Base-by-base conservation (phyloP, 2,329 filamentous ascomycete species). In the Paraphoma sp. region DNA sequence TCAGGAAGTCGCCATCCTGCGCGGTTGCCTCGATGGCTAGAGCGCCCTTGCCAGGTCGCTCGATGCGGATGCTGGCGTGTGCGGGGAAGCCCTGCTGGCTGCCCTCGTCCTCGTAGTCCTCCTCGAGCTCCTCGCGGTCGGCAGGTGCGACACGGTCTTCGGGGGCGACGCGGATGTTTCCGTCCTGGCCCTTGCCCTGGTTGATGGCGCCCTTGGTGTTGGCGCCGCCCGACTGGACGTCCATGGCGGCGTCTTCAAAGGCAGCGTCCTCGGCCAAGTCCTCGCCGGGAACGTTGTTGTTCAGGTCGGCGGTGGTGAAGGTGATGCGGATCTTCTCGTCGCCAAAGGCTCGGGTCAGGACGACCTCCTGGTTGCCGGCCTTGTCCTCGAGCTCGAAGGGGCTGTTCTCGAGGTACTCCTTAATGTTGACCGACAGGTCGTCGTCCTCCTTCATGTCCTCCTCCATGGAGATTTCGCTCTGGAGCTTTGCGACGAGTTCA, bases 271-370 rank as follows among this genome's bases (percentile, higher is more conserved):
- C 78, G 45, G 82, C 82, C 14, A 89, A 84, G 48, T 82, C 76
- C 28, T 69, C 64, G 44, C 66, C 55, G 36, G 69, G 60, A 53
- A 72, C 57, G 62, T 71, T 64, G 71, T 71, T 78, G 80, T 91
- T 87, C 60, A 96, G 85, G 76, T 96, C 92, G 67, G 90, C 87
- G 71, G 96, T 91, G 65, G 90, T 92, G 81, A 96, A 96, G 63
- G 88, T 87, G 63, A 96, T 86, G 60, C 89, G 89, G 80, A 94
- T 91, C 92, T 89, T 92, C 83, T 99, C 95, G 62, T 96, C 89
- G 70, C 90, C 91, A 72, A 91, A 94, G 63, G 86, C 89, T 72
- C 93, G 90, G 59, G 87, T 90, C 65, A 99, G 84, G 71, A 90
- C 84, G 66, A 99, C 91, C 68, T 97, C 92, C 81, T 98, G 91